phyloP scores from a whole-genome alignment of 1,284 basidiomycete genomes.

The Trametes hirsuta region DNA sequence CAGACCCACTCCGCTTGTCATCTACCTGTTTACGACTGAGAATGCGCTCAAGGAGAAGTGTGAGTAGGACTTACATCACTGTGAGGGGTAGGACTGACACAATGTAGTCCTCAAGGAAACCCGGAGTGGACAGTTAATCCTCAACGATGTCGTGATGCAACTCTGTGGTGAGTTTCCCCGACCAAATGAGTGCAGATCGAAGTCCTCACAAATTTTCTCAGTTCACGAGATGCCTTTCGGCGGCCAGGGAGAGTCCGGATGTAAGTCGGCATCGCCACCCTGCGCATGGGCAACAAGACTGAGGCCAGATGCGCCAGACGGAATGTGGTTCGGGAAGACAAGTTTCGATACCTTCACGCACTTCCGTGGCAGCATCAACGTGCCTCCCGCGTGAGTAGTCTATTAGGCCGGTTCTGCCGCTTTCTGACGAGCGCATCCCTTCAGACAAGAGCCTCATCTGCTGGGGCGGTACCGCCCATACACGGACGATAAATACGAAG shows the following conservation, averaged over 20 bases:
- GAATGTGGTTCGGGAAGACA: constrained; percentile 47
- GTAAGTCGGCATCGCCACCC: constrained; percentile 32
- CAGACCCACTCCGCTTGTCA: constrained; percentile 50
- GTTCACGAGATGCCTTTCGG: constrained; percentile 51
- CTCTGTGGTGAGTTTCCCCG: constrained; percentile 41
- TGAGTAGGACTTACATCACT: constrained; percentile 34
- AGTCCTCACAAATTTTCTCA: constrained; percentile 11
- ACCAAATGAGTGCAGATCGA: background rate
- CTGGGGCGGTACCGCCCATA: constrained; percentile 41
- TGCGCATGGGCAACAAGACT: background rate
- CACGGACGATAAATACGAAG: constrained; percentile 32
- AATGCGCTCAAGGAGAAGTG: constrained; percentile 42
- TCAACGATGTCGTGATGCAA: constrained; percentile 59
- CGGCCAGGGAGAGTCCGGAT: constrained; percentile 51
- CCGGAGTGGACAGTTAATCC: constrained; percentile 50
- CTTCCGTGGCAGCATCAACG: constrained; percentile 43
- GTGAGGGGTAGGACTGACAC: constrained; percentile 22
- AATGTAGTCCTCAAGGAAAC: constrained; percentile 50
- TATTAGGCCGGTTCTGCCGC: background rate
- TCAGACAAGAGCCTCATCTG: constrained; percentile 37
- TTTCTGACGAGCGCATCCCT: background rate
- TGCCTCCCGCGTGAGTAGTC: constrained; percentile 39
- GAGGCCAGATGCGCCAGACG: constrained; percentile 37
- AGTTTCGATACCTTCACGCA: constrained; percentile 54
- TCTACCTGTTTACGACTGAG: constrained; percentile 53